Evolutionary conservation across 2,329 filamentous ascomycete genomes (phyloP).

Genomic region (Tolypocladium tropicale): DNA sequence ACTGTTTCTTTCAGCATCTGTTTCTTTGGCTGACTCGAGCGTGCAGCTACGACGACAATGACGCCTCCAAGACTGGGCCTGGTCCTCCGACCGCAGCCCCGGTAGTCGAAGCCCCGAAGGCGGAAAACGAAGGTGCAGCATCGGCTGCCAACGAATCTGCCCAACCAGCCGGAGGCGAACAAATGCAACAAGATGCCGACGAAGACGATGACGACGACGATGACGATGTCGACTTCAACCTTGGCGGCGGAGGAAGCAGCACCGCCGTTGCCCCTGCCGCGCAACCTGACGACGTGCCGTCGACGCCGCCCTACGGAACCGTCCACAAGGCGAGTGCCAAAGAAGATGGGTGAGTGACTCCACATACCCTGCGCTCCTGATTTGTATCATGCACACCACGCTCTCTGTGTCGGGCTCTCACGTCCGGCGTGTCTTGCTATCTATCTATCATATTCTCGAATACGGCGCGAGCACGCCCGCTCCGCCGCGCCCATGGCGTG

Average conservation of each 20-base stretch:
- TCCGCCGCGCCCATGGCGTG: background rate
- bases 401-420: background rate
- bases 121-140: slow-evolving; percentile 15
- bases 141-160: background rate
- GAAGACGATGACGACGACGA: slow-evolving; percentile 44
- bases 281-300: slow-evolving; percentile 19
- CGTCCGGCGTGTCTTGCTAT: background rate
- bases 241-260: slow-evolving; percentile 33
- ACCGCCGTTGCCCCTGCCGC: slow-evolving; percentile 9
- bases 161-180: slow-evolving; percentile 22
- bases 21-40: slow-evolving; percentile 3
- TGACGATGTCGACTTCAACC: slow-evolving; percentile 49
- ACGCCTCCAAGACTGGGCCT: slow-evolving; percentile 30
- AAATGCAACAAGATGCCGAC: slow-evolving; percentile 31
- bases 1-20: background rate
- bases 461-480: background rate
- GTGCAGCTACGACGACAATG: slow-evolving; percentile 56
- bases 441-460: background rate
- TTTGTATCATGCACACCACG: background rate
- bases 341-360: slow-evolving; percentile 33
- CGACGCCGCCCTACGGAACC: slow-evolving; percentile 23
- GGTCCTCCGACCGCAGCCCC: slow-evolving; percentile 19
- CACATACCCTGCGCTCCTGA: background rate
- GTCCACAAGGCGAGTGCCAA: slow-evolving; percentile 53
- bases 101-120: slow-evolving; percentile 13